Base-by-base conservation (phyloP, 805 yeast species). In the Nakazawaea peltata region DNA sequence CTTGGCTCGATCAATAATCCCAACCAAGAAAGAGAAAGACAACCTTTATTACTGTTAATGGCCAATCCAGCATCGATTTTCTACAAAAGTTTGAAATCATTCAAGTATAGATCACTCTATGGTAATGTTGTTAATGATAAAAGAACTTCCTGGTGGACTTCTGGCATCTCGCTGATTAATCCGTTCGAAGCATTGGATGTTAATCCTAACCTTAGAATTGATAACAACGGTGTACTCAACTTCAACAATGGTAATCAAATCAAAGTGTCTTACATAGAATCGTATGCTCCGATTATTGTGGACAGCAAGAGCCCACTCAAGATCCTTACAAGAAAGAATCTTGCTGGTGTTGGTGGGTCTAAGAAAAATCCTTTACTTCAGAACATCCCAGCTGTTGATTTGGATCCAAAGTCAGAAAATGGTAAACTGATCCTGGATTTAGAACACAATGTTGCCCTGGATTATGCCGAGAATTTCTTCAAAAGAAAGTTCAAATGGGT, bases 141-240 rank as follows among this genome's bases (percentile, higher is more conserved):
- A 44, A 71, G 94, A 45, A 77, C 94, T 4, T 71, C 83, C 12
- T 86, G 84, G 80, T 84, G 82, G 72, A 83, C 94, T 2, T 67
- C 94, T 0, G 83, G 83, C 4, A 81, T 81, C 24, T 71, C 81
- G 0, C 47, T 56, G 19, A 56, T 63, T 25, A 85, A 81, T 45
- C 86, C 86, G 0, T 79, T 77, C 49, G 55, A 58, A 37, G 54
- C 52, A 13, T 45, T 63, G 30, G 60, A 48, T 40, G 49, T 47
- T 28, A 51, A 49, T 35, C 52, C 54, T 25, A 51, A 36, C 39
- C 55, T 58, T 27, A 54, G 49, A 23, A 59, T 67, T 12, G 63
- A 63, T 39, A 50, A 53, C 17, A 52, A 59, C 14, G 74, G 80
- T 2, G 63, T 64, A 51, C 56, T 64, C 31, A 63, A 63, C 37